Evolutionary conservation across 768 basidiomycete genomes (phyloP).

Genomic region (Xanthoconium stramineum): DNA sequence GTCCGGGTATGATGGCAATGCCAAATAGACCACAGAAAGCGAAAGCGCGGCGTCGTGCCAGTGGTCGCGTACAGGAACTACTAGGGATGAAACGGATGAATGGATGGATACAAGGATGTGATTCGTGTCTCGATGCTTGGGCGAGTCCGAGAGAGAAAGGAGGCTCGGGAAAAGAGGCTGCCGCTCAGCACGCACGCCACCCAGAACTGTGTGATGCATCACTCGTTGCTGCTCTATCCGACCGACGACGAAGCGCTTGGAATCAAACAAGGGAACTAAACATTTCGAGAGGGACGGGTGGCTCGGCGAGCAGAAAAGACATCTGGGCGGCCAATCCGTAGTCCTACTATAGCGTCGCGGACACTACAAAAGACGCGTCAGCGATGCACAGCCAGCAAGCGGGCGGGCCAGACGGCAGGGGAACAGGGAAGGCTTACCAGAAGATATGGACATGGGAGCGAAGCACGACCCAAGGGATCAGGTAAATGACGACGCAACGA

Average conservation of each 20-base stretch:
- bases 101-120: neutral
- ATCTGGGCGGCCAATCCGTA: conserved; percentile 4
- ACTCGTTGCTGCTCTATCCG: neutral
- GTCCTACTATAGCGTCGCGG: conserved; percentile 16
- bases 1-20: too few species aligned
- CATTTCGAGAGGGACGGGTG: neutral
- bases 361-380: neutral
- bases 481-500: too few species aligned
- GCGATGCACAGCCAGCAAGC: neutral
- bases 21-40: neutral
- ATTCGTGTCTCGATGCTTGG: neutral
- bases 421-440: conserved; percentile 10
- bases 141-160: neutral
- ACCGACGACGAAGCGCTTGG: neutral
- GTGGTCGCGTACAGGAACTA: neutral
- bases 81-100: too few species aligned
- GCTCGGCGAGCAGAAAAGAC: neutral
- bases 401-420: neutral
- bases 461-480: too few species aligned
- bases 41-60: neutral
- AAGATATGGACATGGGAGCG: neutral
- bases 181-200: conserved; percentile 5
- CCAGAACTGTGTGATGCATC: conserved; percentile 12
- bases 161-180: neutral
- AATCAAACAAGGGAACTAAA: neutral